Conservation (phyloP, 441 rosid species). For the Aquilaria agallochum region DNA sequence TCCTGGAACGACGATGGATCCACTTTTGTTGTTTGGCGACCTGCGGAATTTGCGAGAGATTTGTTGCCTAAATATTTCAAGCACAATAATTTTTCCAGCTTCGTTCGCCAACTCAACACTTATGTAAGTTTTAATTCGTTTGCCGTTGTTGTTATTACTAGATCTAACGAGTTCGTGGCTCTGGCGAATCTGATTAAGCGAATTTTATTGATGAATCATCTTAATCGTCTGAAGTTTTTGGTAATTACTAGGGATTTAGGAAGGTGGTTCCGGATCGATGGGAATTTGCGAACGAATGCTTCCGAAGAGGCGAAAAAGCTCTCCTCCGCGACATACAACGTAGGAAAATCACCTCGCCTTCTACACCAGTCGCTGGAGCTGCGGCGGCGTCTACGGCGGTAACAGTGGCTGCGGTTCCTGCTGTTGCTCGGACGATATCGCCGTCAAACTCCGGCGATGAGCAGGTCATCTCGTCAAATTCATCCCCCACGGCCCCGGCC, state of each 20-base stretch:
- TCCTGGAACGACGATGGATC: conserved; percentile 91
- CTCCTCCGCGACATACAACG: conserved; percentile 83
- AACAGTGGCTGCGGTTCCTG: conserved; percentile 31
- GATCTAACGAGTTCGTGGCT: neutral
- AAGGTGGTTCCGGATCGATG: conserved; percentile 93
- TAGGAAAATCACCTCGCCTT: conserved; percentile 48
- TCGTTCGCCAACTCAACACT: conserved; percentile 92
- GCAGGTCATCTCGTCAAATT: conserved; percentile 61
- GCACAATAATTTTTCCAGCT: conserved; percentile 96
- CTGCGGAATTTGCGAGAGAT: conserved; percentile 88
- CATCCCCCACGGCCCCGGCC: conserved; percentile 45
- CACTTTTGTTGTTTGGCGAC: conserved; percentile 79
- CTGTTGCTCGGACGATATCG: conserved; percentile 28
- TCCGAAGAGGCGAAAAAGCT: conserved; percentile 66
- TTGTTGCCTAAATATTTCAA: conserved; percentile 91
- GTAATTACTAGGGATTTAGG: conserved; percentile 51
- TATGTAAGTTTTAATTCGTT: conserved; percentile 52
- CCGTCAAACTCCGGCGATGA: conserved; percentile 86
- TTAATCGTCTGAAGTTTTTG: neutral
- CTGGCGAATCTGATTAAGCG: too few relatives aligned
- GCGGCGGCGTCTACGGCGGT: conserved; percentile 21
- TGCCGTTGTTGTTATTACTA: neutral
- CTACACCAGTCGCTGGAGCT: conserved; percentile 5
- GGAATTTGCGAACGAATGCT: conserved; percentile 86
- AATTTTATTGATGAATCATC: neutral